Evolutionary conservation across 2,329 filamentous ascomycete genomes (phyloP).

Genomic region (Nannizziopsis arthrosporioides): DNA sequence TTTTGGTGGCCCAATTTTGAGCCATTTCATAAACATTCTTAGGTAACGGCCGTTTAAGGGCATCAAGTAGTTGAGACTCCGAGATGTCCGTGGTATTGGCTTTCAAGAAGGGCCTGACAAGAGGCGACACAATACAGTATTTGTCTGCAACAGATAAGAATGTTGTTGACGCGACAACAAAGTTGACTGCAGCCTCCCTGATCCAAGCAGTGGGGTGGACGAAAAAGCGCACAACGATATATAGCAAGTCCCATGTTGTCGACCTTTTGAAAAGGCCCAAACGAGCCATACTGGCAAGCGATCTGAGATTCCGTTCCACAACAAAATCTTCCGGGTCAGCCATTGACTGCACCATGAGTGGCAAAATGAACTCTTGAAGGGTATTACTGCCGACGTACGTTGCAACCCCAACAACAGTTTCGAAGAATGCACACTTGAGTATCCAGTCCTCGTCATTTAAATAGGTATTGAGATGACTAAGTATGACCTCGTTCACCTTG

Average conservation of each 20-base stretch:
- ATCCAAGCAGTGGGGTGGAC: constrained; percentile 96
- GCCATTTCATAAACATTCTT: constrained; percentile 75
- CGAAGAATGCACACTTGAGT: constrained; percentile 91
- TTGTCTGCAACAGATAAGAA: constrained; percentile 70
- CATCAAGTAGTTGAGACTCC: constrained; percentile 64
- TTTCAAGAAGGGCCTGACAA: constrained; percentile 73
- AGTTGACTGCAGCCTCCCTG: constrained; percentile 74
- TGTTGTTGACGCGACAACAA: constrained; percentile 63
- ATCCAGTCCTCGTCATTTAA: constrained; percentile 95
- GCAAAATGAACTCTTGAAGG: constrained; percentile 88
- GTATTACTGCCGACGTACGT: constrained; percentile 80
- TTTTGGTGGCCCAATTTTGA: constrained; percentile 70
- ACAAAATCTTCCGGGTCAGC: constrained; percentile 91
- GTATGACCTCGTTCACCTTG: constrained; percentile 88
- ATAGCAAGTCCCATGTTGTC: constrained; percentile 77
- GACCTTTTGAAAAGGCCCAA: constrained; percentile 75
- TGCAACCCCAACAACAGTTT: constrained; percentile 85
- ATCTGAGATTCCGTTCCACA: constrained; percentile 78
- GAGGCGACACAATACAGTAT: constrained; percentile 68
- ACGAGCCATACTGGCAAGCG: constrained; percentile 75
- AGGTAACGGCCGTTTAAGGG: constrained; percentile 69
- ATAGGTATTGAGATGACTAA: constrained; percentile 94
- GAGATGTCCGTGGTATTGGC: constrained; percentile 56
- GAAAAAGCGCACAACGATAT: constrained; percentile 71
- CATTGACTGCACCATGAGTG: constrained; percentile 88